These are phyloP conservation scores for Aspergillus sp. DNA, from an alignment of 2,329 filamentous ascomycete genomes.

Conservation along the genomic window DNA sequence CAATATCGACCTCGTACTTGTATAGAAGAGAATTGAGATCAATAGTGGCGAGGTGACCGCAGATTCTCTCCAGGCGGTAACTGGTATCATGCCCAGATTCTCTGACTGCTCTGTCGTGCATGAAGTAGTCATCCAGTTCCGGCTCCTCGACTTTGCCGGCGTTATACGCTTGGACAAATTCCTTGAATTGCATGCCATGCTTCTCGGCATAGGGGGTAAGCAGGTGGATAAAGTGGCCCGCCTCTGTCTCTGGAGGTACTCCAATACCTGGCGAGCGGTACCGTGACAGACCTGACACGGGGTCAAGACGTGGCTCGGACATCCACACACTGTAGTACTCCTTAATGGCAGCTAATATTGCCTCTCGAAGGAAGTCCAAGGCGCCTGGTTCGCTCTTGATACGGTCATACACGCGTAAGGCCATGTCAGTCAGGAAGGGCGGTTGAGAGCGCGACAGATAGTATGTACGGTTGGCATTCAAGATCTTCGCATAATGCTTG, in stretches of 20 bases:
- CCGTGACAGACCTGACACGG: constrained; percentile 73
- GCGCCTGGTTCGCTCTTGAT: constrained; percentile 84
- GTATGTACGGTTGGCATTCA: constrained; percentile 95
- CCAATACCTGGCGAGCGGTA: constrained; percentile 82
- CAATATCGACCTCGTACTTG: constrained; percentile 96
- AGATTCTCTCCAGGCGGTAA: constrained; percentile 85
- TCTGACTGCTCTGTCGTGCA: constrained; percentile 91
- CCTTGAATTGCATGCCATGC: constrained; percentile 74
- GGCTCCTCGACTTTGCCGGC: constrained; percentile 72
- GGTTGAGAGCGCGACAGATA: constrained; percentile 93
- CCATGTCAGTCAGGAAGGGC: constrained; percentile 97
- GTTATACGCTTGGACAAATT: constrained; percentile 91
- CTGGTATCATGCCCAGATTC: constrained; percentile 97
- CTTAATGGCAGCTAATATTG: constrained; percentile 91
- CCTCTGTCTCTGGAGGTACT: constrained; percentile 88
- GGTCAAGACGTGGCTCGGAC: constrained; percentile 73
- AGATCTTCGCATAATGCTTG: constrained; percentile 95
- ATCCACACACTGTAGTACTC: constrained; percentile 93
- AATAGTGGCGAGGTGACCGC: constrained; percentile 85
- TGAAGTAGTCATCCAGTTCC: constrained; percentile 89
- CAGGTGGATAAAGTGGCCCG: constrained; percentile 80
- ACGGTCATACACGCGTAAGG: constrained; percentile 85
- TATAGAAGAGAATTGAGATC: constrained; percentile 93
- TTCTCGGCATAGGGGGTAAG: constrained; percentile 81
- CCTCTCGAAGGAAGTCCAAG: constrained; percentile 74